Percentiles rank a stretch among this genome's conserved stretches.
Evolutionary conservation across 148 eudicot genomes (phyloP).

Genomic region (Vaccinium darrowii): DNA sequence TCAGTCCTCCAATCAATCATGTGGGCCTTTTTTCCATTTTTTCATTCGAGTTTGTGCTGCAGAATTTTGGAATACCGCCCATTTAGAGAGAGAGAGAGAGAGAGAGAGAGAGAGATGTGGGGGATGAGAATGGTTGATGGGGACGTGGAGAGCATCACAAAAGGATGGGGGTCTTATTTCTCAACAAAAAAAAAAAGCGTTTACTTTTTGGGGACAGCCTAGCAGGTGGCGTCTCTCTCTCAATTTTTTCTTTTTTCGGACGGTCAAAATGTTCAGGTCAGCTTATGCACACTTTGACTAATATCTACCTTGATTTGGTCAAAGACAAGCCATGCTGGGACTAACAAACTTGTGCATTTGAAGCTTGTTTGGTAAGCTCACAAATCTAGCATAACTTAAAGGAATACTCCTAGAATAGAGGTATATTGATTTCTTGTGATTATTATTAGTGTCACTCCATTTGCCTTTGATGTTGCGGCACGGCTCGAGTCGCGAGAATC

Average conservation of each 20-base stretch:
- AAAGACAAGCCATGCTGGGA: too few species aligned
- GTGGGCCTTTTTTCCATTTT: constrained; percentile 43
- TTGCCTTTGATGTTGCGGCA: background rate
- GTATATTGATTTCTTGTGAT: background rate
- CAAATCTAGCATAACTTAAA: background rate
- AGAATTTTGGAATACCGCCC: constrained; percentile 19
- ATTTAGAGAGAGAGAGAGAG: background rate
- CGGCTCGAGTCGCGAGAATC: background rate
- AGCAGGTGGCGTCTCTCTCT: constrained; percentile 7
- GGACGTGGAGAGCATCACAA: constrained; percentile 1
- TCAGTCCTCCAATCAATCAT: constrained; percentile 43
- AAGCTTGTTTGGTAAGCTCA: background rate
- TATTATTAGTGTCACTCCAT: background rate
- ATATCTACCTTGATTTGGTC: too few species aligned
- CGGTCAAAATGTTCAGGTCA: too few species aligned
- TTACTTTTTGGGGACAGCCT: constrained; percentile 24
- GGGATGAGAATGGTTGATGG: constrained; percentile 16
- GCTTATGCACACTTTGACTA: too few species aligned
- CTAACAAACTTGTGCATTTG: too few species aligned
- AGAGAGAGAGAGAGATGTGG: constrained; percentile 8
- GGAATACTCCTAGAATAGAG: background rate
- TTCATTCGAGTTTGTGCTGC: constrained; percentile 34
- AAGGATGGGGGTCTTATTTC: background rate
- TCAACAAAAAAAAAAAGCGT: constrained; percentile 7
- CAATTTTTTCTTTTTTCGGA: background rate